These are phyloP conservation scores for Ustilago hordei DNA, from an alignment of 1,284 basidiomycete species.

Conservation along the genomic window DNA sequence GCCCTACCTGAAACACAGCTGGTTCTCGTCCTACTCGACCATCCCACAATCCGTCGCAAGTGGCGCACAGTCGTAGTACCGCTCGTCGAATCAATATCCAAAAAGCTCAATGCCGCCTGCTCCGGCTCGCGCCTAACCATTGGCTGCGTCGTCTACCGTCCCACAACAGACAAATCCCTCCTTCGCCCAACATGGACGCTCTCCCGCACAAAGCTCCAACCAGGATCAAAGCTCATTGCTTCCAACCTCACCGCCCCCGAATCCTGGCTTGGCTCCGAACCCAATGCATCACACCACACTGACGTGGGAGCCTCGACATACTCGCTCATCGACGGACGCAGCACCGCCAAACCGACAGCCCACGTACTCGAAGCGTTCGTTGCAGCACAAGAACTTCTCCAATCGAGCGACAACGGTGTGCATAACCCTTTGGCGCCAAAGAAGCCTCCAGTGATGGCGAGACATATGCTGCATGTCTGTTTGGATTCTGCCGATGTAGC, in stretches of 20 bases:
- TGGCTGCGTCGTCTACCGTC: constrained; percentile 39
- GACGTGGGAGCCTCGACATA: constrained; percentile 17
- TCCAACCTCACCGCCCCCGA: constrained; percentile 25
- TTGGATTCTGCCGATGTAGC: constrained; percentile 26
- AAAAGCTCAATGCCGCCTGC: constrained; percentile 33
- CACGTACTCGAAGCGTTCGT: constrained; percentile 46
- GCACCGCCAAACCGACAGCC: constrained; percentile 29
- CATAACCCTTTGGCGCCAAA: constrained; percentile 36
- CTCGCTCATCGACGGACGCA: constrained; percentile 20
- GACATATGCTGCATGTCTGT: constrained; percentile 42
- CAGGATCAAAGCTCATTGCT: constrained; percentile 36
- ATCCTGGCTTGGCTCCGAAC: constrained; percentile 24
- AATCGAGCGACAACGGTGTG: constrained; percentile 15
- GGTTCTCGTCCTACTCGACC: constrained; percentile 42
- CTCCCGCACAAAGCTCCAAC: constrained; percentile 20
- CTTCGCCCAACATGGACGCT: constrained; percentile 36
- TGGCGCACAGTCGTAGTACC: constrained; percentile 42
- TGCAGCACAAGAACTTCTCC: constrained; percentile 44
- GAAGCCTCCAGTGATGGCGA: constrained; percentile 36
- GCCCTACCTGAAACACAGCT: constrained; percentile 46
- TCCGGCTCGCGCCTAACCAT: constrained; percentile 43
- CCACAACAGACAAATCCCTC: constrained; percentile 34
- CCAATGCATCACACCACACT: background rate
- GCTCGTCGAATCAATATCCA: constrained; percentile 34
- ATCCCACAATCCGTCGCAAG: constrained; percentile 34